Evolutionary conservation across 2,329 filamentous ascomycete species (phyloP).

Genomic region (Raffaelea ambrosiae): DNA sequence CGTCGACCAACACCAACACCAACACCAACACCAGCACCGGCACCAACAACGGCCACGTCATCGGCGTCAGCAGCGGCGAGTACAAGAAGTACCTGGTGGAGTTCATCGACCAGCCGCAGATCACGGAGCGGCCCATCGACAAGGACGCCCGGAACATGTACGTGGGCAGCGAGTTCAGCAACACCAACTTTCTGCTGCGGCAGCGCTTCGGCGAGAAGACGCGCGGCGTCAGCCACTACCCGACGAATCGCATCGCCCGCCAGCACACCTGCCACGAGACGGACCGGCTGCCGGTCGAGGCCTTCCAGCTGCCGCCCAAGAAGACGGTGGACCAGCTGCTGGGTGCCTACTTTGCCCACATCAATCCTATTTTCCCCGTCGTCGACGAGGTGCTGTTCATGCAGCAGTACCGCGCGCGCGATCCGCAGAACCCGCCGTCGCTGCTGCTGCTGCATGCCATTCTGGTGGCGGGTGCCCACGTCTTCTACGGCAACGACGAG

Average conservation of each 20-base stretch:
- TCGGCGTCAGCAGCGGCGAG: too few species aligned
- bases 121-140: too few species aligned
- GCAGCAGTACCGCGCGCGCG: slow-evolving; percentile 58
- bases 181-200: background rate
- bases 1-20: too few species aligned
- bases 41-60: too few species aligned
- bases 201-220: too few species aligned
- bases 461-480: slow-evolving; percentile 53
- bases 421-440: slow-evolving; percentile 72
- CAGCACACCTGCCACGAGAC: slow-evolving; percentile 30
- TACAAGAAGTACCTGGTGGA: too few species aligned
- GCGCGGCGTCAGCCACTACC: slow-evolving; percentile 10
- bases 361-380: slow-evolving; percentile 88
- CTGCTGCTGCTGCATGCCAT: slow-evolving; percentile 83
- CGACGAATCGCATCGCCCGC: slow-evolving; percentile 30
- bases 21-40: too few species aligned
- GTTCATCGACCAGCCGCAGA: too few species aligned
- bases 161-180: background rate
- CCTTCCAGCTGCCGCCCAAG: slow-evolving; percentile 38
- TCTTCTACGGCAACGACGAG: slow-evolving; percentile 22
- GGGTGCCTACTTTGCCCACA: slow-evolving; percentile 66
- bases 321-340: slow-evolving; percentile 39
- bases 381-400: slow-evolving; percentile 76
- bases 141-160: too few species aligned
- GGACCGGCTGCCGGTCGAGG: slow-evolving; percentile 36